Evolutionary conservation across 2,329 filamentous ascomycete genomes (phyloP).

Genomic region (Herpomyces periplanetae): DNA sequence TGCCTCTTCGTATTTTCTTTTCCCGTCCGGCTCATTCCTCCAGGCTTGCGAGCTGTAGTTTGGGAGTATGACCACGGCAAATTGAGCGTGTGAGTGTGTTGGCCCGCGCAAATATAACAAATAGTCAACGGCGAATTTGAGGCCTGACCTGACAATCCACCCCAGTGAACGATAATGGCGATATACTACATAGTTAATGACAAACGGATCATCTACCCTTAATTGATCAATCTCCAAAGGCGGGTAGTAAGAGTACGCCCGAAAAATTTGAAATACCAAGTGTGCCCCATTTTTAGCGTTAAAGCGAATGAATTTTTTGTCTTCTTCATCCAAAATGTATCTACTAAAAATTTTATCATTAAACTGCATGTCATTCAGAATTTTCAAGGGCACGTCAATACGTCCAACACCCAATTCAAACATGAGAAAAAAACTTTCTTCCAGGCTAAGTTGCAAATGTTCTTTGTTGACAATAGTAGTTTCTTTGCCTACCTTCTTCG

Average conservation of each 20-base stretch:
- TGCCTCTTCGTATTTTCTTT: slow-evolving; percentile 13
- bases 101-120: slow-evolving; percentile 75
- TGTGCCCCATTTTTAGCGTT: no score
- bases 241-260: slow-evolving; percentile 27
- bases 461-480: slow-evolving; percentile 17
- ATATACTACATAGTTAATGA: slow-evolving; percentile 56
- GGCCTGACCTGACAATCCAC: slow-evolving; percentile 64
- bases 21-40: slow-evolving; percentile 17
- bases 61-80: slow-evolving; percentile 46
- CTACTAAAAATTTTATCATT: no score
- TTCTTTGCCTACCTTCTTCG: slow-evolving; percentile 4
- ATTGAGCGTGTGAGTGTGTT: slow-evolving; percentile 78
- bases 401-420: slow-evolving; percentile 38
- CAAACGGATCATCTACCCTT: slow-evolving; percentile 38
- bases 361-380: no score
- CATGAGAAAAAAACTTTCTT: slow-evolving; percentile 63
- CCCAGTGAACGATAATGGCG: slow-evolving; percentile 85
- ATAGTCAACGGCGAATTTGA: slow-evolving; percentile 83
- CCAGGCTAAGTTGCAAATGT: slow-evolving; percentile 57
- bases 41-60: slow-evolving; percentile 32
- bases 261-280: slow-evolving; percentile 15
- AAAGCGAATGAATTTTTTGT: no score
- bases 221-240: slow-evolving; percentile 12
- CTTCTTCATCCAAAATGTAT: no score
- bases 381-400: no score